Evolutionary conservation across 2,329 filamentous ascomycete species (phyloP).

Genomic region (Didymella arachidicola): DNA sequence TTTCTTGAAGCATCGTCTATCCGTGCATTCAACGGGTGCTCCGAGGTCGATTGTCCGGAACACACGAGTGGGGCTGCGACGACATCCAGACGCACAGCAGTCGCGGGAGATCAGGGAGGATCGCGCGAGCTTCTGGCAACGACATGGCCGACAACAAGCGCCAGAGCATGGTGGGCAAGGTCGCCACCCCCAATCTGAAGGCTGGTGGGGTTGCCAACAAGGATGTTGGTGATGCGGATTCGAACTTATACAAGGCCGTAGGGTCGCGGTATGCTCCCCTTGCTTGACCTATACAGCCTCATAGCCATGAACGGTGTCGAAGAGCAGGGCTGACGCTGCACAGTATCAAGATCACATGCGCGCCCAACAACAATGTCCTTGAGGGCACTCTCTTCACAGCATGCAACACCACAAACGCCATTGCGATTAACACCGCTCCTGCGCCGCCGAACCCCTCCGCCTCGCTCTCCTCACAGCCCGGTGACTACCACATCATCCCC

Average conservation of each 20-base stretch:
- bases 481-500: conserved; percentile 68
- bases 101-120: conserved; percentile 10
- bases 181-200: conserved; percentile 58
- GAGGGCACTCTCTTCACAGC: conserved; percentile 70
- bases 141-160: conserved; percentile 67
- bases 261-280: conserved; percentile 63
- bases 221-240: conserved; percentile 60
- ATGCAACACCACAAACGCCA: conserved; percentile 66
- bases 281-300: conserved; percentile 10
- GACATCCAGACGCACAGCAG: conserved; percentile 16
- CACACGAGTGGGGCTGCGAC: conserved; percentile 17
- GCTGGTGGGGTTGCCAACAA: conserved; percentile 51
- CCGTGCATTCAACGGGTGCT: conserved; percentile 15
- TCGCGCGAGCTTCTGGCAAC: conserved; percentile 8
- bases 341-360: conserved; percentile 67
- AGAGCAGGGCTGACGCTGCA: conserved; percentile 25
- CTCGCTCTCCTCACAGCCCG: conserved; percentile 51
- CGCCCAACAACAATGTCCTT: conserved; percentile 59
- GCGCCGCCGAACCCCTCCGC: conserved; percentile 54
- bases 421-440: conserved; percentile 66
- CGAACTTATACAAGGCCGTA: conserved; percentile 65
- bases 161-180: conserved; percentile 62
- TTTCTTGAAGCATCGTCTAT: conserved; percentile 4
- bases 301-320: not conserved
- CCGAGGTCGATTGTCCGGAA: conserved; percentile 14